Evolutionary conservation across 768 basidiomycete species (phyloP).

Genomic region (Collybiopsis confluens): DNA sequence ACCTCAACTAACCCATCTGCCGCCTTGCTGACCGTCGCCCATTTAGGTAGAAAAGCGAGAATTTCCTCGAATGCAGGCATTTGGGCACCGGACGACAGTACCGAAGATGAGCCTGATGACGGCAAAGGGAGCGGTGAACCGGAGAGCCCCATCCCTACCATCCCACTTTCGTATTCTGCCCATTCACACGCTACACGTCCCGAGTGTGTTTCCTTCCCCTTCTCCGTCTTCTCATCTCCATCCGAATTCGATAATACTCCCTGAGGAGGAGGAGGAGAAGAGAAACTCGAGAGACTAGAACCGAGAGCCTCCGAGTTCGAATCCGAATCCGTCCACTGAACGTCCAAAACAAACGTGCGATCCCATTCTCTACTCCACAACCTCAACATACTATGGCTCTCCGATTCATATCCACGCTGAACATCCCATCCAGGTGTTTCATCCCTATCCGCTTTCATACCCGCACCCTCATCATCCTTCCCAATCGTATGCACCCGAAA

Average conservation of each 20-base stretch:
- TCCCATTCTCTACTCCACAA: conserved; percentile 64
- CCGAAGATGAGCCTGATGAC: too few relatives aligned
- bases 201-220: conserved; percentile 11
- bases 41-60: conserved; percentile 57
- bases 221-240: too few relatives aligned
- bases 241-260: neutral
- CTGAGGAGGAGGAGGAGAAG: neutral
- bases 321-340: conserved; percentile 40
- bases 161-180: conserved; percentile 62
- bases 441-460: too few relatives aligned
- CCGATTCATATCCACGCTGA: conserved; percentile 8
- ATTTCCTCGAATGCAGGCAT: conserved; percentile 73
- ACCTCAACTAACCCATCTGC: conserved; percentile 59
- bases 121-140: too few relatives aligned
- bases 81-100: conserved; percentile 26
- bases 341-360: conserved; percentile 45
- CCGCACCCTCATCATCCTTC: conserved; percentile 15
- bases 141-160: conserved; percentile 35
- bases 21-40: conserved; percentile 59
- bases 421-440: conserved; percentile 9
- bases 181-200: conserved; percentile 61
- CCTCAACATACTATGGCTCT: conserved; percentile 27
- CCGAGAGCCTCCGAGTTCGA: too few relatives aligned
- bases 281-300: neutral
- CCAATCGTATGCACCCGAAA: conserved; percentile 28